Conservation (phyloP, 2,329 filamentous ascomycete genomes). For the Penicillium sp. region DNA sequence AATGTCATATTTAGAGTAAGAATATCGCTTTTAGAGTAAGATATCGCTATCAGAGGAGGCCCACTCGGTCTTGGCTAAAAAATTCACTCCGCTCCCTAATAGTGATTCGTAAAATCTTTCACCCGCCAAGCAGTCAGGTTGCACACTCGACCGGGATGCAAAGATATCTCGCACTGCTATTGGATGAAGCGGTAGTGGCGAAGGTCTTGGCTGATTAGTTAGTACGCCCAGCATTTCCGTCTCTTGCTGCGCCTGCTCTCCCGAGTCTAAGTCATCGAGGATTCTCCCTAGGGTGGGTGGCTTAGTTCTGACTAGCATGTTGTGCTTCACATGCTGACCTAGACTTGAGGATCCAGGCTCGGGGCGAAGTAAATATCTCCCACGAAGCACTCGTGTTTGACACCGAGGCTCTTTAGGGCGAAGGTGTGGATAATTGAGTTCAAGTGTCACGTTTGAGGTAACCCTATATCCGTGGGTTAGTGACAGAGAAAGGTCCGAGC, state of each 20-base stretch:
- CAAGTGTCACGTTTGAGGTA: neutral
- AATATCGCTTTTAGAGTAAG: too few species aligned
- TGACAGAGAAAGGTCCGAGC: constrained; percentile 1
- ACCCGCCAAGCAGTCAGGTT: neutral
- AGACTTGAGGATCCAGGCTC: neutral
- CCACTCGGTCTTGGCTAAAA: neutral
- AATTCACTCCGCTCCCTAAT: neutral
- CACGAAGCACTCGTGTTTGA: neutral
- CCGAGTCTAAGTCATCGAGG: neutral
- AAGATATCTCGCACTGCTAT: neutral
- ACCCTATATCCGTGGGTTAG: neutral
- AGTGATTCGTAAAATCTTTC: neutral
- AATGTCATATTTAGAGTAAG: too few species aligned
- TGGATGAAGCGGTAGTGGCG: neutral
- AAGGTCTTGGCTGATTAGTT: constrained; percentile 7
- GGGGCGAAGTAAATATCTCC: neutral
- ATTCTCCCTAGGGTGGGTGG: neutral
- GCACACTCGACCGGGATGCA: neutral
- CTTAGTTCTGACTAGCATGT: neutral
- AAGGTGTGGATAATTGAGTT: neutral
- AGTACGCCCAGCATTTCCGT: neutral
- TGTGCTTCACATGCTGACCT: neutral
- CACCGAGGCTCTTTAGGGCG: too few species aligned
- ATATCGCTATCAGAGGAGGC: neutral
- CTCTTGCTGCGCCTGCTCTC: neutral